phyloP scores from a whole-genome alignment of 2,329 filamentous ascomycete genomes.

The Blastomyces gilchristii region DNA sequence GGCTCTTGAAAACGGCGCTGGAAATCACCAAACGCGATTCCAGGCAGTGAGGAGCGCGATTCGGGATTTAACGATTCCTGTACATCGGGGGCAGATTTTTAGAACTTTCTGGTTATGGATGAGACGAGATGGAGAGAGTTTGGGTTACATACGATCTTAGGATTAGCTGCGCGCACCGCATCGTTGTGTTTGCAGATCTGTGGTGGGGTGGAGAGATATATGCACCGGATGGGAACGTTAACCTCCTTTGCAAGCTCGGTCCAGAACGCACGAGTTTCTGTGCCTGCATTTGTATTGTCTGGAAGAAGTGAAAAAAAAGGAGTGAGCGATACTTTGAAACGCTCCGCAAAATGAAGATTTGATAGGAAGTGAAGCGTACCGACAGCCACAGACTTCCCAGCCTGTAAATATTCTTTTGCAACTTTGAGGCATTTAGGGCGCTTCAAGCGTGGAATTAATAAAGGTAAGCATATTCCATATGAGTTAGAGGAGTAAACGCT shows the following conservation, averaged over 20 bases:
- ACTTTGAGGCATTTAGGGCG: conserved; percentile 58
- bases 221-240: conserved; percentile 67
- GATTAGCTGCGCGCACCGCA: conserved; percentile 60
- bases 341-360: conserved; percentile 4
- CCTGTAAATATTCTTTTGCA: conserved; percentile 54
- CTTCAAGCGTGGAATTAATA: conserved; percentile 25
- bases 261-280: conserved; percentile 69
- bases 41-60: conserved; percentile 59
- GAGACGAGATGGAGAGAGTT: neutral
- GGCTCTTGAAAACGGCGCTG: conserved; percentile 63
- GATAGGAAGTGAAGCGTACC: conserved; percentile 44
- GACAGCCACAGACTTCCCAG: conserved; percentile 61
- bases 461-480: neutral
- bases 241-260: conserved; percentile 59
- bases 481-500: neutral
- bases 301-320: neutral
- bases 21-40: conserved; percentile 71
- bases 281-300: conserved; percentile 95
- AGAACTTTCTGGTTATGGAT: neutral
- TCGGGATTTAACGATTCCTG: conserved; percentile 66
- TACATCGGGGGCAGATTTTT: conserved; percentile 28
- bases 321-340: conserved; percentile 10
- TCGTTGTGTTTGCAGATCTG: conserved; percentile 78
- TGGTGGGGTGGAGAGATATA: conserved; percentile 67
- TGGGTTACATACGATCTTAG: conserved; percentile 27